Evolutionary conservation across 2,329 filamentous ascomycete genomes (phyloP).

Genomic region (Aspergillus udagawae): DNA sequence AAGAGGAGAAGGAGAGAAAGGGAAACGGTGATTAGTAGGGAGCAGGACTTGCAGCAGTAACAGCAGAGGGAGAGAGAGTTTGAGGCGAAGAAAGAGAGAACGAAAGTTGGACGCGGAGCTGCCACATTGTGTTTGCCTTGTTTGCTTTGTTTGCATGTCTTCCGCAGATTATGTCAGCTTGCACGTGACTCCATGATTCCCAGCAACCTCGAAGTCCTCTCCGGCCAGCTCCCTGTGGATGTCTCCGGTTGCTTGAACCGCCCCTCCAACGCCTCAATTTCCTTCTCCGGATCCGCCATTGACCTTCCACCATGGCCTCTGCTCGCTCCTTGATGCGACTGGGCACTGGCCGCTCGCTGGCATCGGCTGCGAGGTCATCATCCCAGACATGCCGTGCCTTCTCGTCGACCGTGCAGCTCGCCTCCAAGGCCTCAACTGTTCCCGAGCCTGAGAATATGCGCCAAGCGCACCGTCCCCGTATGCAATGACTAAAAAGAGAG

Average conservation of each 20-base stretch:
- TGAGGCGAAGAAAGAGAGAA: conserved; percentile 20
- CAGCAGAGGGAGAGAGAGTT: conserved; percentile 16
- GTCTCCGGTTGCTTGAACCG: conserved; percentile 6
- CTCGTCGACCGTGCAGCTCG: conserved; percentile 37
- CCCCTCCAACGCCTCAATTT: conserved; percentile 16
- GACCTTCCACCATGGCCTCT: conserved; percentile 38
- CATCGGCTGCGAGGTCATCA: conserved; percentile 30
- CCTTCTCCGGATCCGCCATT: background rate
- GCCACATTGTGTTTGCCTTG: conserved; percentile 17
- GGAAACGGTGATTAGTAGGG: conserved; percentile 9
- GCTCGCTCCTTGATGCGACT: conserved; percentile 44
- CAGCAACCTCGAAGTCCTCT: conserved; percentile 25
- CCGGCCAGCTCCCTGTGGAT: conserved; percentile 16
- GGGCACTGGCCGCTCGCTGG: conserved; percentile 37
- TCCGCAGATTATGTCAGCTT: conserved; percentile 16
- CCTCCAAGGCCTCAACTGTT: conserved; percentile 52
- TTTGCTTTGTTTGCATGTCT: conserved; percentile 20
- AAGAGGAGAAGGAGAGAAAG: conserved; percentile 14
- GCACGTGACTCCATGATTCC: conserved; percentile 12
- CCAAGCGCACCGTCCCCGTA: conserved; percentile 52
- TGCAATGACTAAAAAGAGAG: conserved; percentile 19
- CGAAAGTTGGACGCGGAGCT: conserved; percentile 13
- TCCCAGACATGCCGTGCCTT: conserved; percentile 34
- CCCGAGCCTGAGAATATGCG: conserved; percentile 65
- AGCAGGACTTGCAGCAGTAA: conserved; percentile 7